Base-by-base conservation (phyloP, 2,329 filamentous ascomycete species). In the Xylariaceae sp. region DNA sequence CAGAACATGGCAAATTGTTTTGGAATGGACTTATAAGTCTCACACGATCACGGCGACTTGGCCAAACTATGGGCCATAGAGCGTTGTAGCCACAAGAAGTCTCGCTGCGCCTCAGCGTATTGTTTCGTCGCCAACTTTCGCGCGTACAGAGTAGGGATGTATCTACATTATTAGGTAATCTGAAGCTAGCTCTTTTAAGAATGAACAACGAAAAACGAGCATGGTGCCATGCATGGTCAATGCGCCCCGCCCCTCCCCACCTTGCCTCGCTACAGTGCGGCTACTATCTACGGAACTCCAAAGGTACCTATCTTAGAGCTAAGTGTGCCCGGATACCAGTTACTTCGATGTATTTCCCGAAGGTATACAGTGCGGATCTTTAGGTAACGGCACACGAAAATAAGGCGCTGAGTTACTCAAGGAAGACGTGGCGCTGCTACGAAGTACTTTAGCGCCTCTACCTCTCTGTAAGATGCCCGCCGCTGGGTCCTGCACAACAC, bases 401-500 rank as follows among this genome's bases (percentile, higher is more conserved):
- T 37, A 6, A 12, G 15, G 36, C 13, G 36, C n/a, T 5, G 36
- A 37, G 36, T 7, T 37, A 37, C 36, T 37, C 16, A 6, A 2
- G 12, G 36, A 5, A 4, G 36, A 34, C 4, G 43, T 46, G 30
- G n/a, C 21, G 21, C 2, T 7, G 41, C 13, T 6, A 12, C 9
- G 13, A 7, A 9, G 26, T 13, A 53, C 46, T 16, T 53, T n/a
- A 44, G 37, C 8, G 48, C 40, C 42, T 22, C 29, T 18, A 21
- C 16, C 22, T 6, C 15, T 43, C 13, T 3, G 21, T 26, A 8
- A 21, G 21, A n/a, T 7, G 21, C 5, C 13, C 13, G 21, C 22
- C 40, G n/a, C n/a, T n/a, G 8, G 42, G 29, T 51, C 15, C 26
- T 56, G 49, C 44, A 51, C 49, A 49, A 53, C 53, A 47, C 52